These are phyloP conservation scores for Batrachochytrium dendrobatidis DNA, from an alignment of 371 early-diverging fungal genomes.

Conservation along the genomic window DNA sequence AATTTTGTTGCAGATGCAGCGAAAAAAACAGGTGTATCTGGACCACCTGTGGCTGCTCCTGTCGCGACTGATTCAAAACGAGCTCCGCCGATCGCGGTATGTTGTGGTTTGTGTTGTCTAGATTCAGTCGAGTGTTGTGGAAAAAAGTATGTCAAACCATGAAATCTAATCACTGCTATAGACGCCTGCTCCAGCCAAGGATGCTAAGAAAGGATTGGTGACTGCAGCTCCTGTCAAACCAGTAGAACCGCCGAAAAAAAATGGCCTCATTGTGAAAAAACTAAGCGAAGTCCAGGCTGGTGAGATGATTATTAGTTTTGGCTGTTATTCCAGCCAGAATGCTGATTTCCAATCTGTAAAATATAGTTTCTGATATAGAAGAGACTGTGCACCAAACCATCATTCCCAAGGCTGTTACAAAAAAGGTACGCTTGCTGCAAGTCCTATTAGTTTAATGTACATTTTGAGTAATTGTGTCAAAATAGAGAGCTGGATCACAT, in stretches of 20 bases:
- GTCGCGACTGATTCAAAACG: too few species aligned
- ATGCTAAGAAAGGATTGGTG: slow-evolving; percentile 11
- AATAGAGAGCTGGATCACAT: too few species aligned
- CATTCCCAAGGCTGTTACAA: neutral
- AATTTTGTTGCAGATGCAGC: too few species aligned
- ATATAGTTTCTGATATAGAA: neutral
- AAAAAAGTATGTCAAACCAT: too few species aligned
- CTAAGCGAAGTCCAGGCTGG: slow-evolving; percentile 1
- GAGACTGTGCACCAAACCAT: neutral
- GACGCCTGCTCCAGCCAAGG: slow-evolving; percentile 9
- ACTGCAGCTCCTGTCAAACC: slow-evolving; percentile 11
- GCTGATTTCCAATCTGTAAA: neutral
- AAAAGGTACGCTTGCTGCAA: slow-evolving; percentile 7
- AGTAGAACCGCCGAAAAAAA: slow-evolving; percentile 8
- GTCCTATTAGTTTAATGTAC: too few species aligned
- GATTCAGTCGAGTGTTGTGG: too few species aligned
- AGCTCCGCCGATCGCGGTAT: too few species aligned
- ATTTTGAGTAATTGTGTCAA: too few species aligned
- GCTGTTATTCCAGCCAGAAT: neutral
- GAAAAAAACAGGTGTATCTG: too few species aligned
- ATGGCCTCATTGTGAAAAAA: slow-evolving; percentile 4
- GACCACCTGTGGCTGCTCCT: too few species aligned
- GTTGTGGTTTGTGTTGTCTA: too few species aligned
- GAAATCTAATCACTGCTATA: too few species aligned
- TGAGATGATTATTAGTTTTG: neutral